Conservation (phyloP, 805 yeast species). For the Alloascoidea hylecoeti region DNA sequence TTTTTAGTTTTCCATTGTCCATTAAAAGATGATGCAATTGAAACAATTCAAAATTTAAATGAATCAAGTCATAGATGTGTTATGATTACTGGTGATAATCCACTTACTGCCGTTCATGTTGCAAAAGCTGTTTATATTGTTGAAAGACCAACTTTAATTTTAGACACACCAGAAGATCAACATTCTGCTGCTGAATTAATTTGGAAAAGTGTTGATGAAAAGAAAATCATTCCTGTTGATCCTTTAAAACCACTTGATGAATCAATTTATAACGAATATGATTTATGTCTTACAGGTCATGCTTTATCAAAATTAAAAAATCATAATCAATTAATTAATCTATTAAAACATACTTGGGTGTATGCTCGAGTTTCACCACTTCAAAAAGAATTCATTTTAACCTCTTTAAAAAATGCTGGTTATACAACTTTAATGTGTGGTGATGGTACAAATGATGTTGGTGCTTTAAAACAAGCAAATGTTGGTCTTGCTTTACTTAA, state of each 20-base stretch:
- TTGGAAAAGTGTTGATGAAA: constrained; percentile 80
- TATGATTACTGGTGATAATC: constrained; percentile 98
- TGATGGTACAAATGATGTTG: constrained; percentile 99
- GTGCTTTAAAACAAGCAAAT: constrained; percentile 97
- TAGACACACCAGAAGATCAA: constrained; percentile 72
- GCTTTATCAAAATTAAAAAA: constrained; percentile 58
- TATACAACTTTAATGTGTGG: constrained; percentile 97
- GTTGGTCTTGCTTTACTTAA: constrained; percentile 96
- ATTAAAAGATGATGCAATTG: constrained; percentile 84
- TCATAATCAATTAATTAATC: constrained; percentile 54
- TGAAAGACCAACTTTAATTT: constrained; percentile 68
- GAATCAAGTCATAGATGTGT: constrained; percentile 91
- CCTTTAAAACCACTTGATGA: constrained; percentile 42
- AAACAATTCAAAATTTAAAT: constrained; percentile 80
- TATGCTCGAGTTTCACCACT: constrained; percentile 95
- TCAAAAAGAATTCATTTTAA: constrained; percentile 86
- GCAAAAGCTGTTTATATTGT: constrained; percentile 87
- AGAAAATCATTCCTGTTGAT: constrained; percentile 51
- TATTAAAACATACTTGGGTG: constrained; percentile 88
- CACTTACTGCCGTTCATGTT: constrained; percentile 95
- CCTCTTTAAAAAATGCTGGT: constrained; percentile 72
- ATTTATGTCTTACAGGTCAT: constrained; percentile 87
- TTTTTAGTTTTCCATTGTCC: constrained; percentile 97
- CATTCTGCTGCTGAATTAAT: constrained; percentile 46
- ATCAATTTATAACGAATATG: constrained; percentile 48